A percentile compares a stretch with the other conserved stretches of the same genome.
These are phyloP conservation scores for Aphanocladium album DNA, from an alignment of 2,329 filamentous ascomycete species.

Conservation along the genomic window DNA sequence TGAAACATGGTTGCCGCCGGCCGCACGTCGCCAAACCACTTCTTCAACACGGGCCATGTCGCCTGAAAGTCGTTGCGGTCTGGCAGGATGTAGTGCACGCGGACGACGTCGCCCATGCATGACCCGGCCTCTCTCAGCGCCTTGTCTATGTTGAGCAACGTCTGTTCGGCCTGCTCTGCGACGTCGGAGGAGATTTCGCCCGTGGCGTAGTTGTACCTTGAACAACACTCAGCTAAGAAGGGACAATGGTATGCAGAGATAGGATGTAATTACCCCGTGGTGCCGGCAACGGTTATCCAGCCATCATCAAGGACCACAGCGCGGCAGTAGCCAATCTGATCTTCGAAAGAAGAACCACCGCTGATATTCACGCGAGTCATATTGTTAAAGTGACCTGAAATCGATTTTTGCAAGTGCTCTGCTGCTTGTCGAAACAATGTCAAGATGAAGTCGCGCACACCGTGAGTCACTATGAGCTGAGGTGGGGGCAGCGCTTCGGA, in stretches of 20 bases:
- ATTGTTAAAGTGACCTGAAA: not conserved
- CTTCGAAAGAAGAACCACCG: constrained; percentile 48
- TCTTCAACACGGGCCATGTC: constrained; percentile 46
- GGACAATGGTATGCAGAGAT: not conserved
- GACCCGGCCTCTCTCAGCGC: constrained; percentile 41
- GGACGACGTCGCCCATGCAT: constrained; percentile 41
- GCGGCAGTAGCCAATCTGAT: constrained; percentile 49
- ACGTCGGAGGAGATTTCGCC: constrained; percentile 40
- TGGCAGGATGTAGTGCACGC: constrained; percentile 49
- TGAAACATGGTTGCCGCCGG: constrained; percentile 52
- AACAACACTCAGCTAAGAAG: not conserved
- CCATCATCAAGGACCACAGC: constrained; percentile 44
- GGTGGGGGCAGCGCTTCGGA: not conserved
- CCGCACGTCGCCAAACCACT: constrained; percentile 44
- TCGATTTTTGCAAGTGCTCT: not conserved
- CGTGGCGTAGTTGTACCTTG: constrained; percentile 47
- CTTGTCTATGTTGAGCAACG: constrained; percentile 40
- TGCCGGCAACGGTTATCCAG: constrained; percentile 50
- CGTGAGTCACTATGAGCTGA: constrained; percentile 8
- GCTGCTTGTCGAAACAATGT: not conserved
- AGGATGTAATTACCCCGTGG: constrained; percentile 39
- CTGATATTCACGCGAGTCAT: constrained; percentile 38
- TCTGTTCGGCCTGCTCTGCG: constrained; percentile 45
- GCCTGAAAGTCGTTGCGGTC: constrained; percentile 41
- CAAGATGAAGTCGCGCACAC: not conserved